These are phyloP conservation scores for Geranomyces variabilis DNA, from an alignment of 192 early-diverging fungal species.

Conservation along the genomic window DNA sequence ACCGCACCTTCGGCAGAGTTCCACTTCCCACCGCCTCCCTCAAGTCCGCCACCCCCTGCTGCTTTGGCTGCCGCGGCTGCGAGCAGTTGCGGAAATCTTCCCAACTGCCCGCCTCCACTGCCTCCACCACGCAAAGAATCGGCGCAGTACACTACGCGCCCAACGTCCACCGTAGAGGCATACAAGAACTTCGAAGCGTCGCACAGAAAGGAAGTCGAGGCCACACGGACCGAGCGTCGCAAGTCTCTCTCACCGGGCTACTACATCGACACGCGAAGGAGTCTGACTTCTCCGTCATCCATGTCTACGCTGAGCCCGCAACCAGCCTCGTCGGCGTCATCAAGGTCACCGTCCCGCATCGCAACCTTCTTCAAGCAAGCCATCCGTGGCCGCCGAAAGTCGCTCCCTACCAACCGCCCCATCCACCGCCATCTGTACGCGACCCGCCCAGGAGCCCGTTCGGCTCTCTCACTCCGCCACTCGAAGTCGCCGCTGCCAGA, in stretches of 20 bases:
- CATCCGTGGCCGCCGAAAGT: slow-evolving; percentile 2
- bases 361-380: slow-evolving; percentile 3
- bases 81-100: background rate
- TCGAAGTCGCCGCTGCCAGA: background rate
- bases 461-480: background rate
- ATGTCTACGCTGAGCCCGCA: background rate
- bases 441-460: background rate
- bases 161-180: background rate
- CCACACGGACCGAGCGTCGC: background rate
- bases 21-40: slow-evolving; percentile 4
- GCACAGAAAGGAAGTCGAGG: background rate
- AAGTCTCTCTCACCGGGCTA: slow-evolving; percentile 1
- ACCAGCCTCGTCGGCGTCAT: background rate
- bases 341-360: background rate
- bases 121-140: background rate
- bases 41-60: background rate
- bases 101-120: background rate
- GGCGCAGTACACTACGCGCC: background rate
- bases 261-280: background rate
- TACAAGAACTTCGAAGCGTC: background rate
- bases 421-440: background rate
- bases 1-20: background rate
- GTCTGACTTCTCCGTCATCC: background rate
- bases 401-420: slow-evolving; percentile 3
- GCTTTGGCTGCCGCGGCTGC: background rate